phyloP scores from a whole-genome alignment of 139 green algal genomes.

The Dunaliella primolecta region DNA sequence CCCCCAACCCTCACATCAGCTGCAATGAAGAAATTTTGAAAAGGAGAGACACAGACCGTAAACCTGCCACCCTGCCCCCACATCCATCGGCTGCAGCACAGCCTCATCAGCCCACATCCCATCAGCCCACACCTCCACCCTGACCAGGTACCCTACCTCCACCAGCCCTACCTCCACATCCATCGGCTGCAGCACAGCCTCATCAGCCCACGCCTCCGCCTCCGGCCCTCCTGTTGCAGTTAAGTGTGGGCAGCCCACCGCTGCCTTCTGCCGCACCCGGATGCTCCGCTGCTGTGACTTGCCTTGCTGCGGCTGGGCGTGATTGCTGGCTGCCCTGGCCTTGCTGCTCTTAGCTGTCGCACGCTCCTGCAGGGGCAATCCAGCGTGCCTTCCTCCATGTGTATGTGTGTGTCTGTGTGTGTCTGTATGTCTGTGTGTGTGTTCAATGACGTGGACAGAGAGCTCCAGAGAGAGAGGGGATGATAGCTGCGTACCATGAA shows the following conservation, averaged over 20 bases:
- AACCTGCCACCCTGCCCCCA: too few relatives aligned
- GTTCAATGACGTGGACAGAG: too few relatives aligned
- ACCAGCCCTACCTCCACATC: slow-evolving; percentile 90
- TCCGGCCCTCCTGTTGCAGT: slow-evolving; percentile 16
- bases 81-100: slow-evolving; percentile 75
- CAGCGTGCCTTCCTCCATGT: too few relatives aligned
- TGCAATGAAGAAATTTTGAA: too few relatives aligned
- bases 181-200: slow-evolving; percentile 61
- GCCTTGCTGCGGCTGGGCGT: neutral
- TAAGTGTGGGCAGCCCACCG: slow-evolving; percentile 33
- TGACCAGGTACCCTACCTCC: too few relatives aligned
- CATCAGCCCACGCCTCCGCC: slow-evolving; percentile 32
- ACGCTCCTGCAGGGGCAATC: neutral
- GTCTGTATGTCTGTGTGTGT: too few relatives aligned
- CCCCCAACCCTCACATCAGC: too few relatives aligned
- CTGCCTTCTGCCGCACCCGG: neutral
- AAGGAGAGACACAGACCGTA: too few relatives aligned
- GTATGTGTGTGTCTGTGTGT: too few relatives aligned
- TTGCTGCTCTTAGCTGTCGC: neutral
- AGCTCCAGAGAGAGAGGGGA: too few relatives aligned
- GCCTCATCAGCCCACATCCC: slow-evolving; percentile 29
- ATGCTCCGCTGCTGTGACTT: neutral
- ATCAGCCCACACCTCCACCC: slow-evolving; percentile 34
- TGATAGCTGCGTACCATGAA: too few relatives aligned
- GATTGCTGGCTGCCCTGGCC: neutral